Conservation (phyloP, 345 rosid species). For the Ailanthus altissimus region DNA sequence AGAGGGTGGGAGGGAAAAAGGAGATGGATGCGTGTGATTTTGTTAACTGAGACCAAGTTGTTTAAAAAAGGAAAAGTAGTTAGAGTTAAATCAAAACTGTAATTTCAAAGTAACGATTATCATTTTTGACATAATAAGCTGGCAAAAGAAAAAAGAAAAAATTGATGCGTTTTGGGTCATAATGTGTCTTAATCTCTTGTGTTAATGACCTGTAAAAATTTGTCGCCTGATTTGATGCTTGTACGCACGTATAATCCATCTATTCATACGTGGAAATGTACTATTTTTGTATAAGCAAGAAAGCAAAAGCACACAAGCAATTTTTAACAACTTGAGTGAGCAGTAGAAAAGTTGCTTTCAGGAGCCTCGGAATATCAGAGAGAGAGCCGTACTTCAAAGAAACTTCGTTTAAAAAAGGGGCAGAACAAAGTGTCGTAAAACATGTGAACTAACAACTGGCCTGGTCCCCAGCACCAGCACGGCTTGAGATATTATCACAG, state of each 20-base stretch:
- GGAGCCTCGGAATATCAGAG: constrained; percentile 9
- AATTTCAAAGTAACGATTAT: constrained; percentile 1
- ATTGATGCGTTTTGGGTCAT: too few relatives aligned
- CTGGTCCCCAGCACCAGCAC: neutral
- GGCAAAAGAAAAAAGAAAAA: too few relatives aligned
- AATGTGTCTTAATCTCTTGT: neutral
- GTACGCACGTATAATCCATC: neutral
- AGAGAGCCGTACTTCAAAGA: constrained; percentile 15
- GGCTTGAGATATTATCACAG: neutral
- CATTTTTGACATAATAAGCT: neutral
- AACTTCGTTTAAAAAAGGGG: constrained; percentile 21
- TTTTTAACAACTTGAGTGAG: neutral
- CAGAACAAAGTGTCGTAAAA: neutral
- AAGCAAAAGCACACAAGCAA: neutral
- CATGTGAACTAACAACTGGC: constrained; percentile 11
- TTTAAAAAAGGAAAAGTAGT: neutral
- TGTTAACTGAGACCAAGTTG: neutral
- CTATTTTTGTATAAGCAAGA: neutral
- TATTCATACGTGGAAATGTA: constrained; percentile 9
- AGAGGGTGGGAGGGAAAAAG: too few relatives aligned
- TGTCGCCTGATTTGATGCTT: constrained; percentile 9
- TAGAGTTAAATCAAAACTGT: neutral
- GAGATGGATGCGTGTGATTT: constrained; percentile 6
- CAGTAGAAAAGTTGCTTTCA: constrained; percentile 11
- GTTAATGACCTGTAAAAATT: neutral